phyloP scores from a whole-genome alignment of 2,329 filamentous ascomycete genomes.

The Phialemonium atrogriseum region DNA sequence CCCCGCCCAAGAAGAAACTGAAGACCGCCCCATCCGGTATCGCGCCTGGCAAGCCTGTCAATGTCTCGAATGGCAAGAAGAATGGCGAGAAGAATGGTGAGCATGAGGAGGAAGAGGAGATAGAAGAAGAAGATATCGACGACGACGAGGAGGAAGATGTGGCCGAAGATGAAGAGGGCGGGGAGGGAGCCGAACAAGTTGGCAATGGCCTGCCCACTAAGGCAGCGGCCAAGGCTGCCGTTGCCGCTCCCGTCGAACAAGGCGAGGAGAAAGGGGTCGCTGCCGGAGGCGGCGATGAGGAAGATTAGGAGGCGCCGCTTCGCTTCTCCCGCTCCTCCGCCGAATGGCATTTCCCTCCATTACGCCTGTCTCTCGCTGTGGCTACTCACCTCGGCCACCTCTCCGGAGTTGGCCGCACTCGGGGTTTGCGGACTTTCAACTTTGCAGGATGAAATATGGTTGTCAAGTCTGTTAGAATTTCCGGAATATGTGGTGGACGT shows the following conservation, averaged over 20 bases:
- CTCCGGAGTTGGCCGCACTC: too few species aligned
- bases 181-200: conserved; percentile 14
- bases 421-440: too few species aligned
- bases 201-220: conserved; percentile 16
- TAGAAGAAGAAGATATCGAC: conserved; percentile 11
- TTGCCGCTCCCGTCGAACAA: conserved; percentile 20
- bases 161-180: conserved; percentile 13
- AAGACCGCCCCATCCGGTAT: conserved; percentile 31
- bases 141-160: conserved; percentile 13
- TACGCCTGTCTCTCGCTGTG: too few species aligned
- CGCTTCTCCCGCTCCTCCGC: not conserved
- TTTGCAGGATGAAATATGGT: too few species aligned
- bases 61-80: conserved; percentile 22
- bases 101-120: conserved; percentile 13
- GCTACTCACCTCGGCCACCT: too few species aligned
- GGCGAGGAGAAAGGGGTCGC: conserved; percentile 23
- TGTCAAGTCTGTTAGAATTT: too few species aligned
- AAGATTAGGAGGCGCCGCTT: conserved; percentile 17
- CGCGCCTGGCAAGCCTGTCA: too few species aligned
- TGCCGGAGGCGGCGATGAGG: conserved; percentile 21
- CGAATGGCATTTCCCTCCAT: too few species aligned
- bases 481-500: too few species aligned
- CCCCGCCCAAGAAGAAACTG: conserved; percentile 43
- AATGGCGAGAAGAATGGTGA: conserved; percentile 17
- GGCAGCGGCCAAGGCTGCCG: conserved; percentile 8